Percentiles rank a stretch among this genome's conserved stretches.
Conservation (phyloP, 192 early-diverging fungal genomes). For the Coemansia erecta region DNA sequence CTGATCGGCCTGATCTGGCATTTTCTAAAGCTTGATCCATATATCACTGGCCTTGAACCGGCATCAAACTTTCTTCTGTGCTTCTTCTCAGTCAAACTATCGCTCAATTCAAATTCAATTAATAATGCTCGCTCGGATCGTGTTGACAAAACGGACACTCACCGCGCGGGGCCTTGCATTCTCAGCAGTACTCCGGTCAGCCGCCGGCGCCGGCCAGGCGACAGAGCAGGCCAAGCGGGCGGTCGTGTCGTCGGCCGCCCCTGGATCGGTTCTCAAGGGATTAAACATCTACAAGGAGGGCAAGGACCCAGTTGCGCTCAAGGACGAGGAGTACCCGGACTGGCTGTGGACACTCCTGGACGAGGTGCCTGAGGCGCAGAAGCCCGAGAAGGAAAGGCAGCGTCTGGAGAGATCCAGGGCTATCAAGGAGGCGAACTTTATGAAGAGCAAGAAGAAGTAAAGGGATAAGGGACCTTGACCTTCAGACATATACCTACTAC, state of each 20-base stretch:
- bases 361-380: slow-evolving; percentile 19
- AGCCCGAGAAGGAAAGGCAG: slow-evolving; percentile 57
- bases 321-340: slow-evolving; percentile 82
- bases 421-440: slow-evolving; percentile 74
- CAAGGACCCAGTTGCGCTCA: slow-evolving; percentile 79
- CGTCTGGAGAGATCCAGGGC: slow-evolving; percentile 58
- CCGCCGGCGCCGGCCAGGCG: slow-evolving; percentile 1
- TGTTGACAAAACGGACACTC: background rate
- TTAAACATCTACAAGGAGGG: slow-evolving; percentile 82
- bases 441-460: slow-evolving; percentile 72
- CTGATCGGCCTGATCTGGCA: background rate
- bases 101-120: background rate
- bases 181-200: slow-evolving; percentile 4
- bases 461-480: slow-evolving; percentile 41
- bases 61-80: background rate
- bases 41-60: background rate
- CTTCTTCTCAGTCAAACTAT: background rate
- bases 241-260: slow-evolving; percentile 56
- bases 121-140: slow-evolving; percentile 13
- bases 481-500: too few relatives aligned
- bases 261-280: slow-evolving; percentile 82
- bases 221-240: background rate
- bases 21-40: slow-evolving; percentile 2
- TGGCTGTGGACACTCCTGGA: slow-evolving; percentile 93
- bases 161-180: slow-evolving; percentile 7